Conservation (phyloP, 306 rosid species). For the Begonia peltatifolia region DNA sequence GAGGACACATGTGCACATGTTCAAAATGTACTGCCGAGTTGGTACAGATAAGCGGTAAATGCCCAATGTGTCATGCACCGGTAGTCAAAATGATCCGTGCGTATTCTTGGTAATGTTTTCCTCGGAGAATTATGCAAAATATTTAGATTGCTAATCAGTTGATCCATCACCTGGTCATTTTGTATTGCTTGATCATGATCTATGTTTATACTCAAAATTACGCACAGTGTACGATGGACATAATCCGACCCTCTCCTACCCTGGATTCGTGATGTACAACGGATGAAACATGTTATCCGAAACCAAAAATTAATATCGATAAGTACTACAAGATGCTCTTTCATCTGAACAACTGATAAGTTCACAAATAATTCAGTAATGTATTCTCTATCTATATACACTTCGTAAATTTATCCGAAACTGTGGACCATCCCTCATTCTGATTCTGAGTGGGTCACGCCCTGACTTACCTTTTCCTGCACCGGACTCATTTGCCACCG, state of each 20-base stretch:
- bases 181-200: background rate
- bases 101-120: conserved; percentile 32
- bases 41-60: conserved; percentile 50
- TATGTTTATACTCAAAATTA: background rate
- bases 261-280: too few relatives aligned
- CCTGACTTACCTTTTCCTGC: background rate
- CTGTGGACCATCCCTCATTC: too few relatives aligned
- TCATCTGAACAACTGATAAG: too few relatives aligned
- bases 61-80: conserved; percentile 97
- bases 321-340: too few relatives aligned
- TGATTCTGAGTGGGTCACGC: background rate
- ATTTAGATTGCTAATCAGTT: conserved; percentile 5
- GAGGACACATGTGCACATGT: conserved; percentile 98
- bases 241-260: too few relatives aligned
- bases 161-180: background rate
- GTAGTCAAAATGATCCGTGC: conserved; percentile 89
- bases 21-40: conserved; percentile 67
- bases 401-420: too few relatives aligned
- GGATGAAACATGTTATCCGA: too few relatives aligned
- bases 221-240: too few relatives aligned
- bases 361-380: too few relatives aligned
- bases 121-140: too few relatives aligned
- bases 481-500: background rate
- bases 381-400: too few relatives aligned
- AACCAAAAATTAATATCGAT: too few relatives aligned